These are phyloP conservation scores for Marasmius tenuissimus DNA, from an alignment of 1,284 basidiomycete species.

Conservation along the genomic window DNA sequence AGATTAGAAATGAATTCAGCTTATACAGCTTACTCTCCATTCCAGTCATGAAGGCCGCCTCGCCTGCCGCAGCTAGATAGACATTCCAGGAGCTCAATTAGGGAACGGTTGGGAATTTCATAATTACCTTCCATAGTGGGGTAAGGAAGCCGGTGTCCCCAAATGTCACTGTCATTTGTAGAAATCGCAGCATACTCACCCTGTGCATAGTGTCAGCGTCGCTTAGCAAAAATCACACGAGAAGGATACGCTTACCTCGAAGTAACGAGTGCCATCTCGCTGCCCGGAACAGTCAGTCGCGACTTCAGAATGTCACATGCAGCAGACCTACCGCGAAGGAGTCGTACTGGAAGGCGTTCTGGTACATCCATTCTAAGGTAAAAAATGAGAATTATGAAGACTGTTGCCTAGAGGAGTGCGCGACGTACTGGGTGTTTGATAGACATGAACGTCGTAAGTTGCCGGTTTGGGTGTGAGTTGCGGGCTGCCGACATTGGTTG, in stretches of 20 bases:
- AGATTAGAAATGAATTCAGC: not conserved
- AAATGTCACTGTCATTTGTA: constrained; percentile 56
- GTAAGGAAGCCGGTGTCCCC: constrained; percentile 55
- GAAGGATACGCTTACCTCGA: constrained; percentile 42
- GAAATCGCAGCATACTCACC: constrained; percentile 74
- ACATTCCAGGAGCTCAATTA: too few relatives aligned
- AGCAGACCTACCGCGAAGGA: constrained; percentile 39
- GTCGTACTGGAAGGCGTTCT: constrained; percentile 66
- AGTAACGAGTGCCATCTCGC: constrained; percentile 53
- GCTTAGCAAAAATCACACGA: not conserved
- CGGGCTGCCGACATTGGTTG: constrained; percentile 46
- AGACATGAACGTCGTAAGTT: constrained; percentile 66
- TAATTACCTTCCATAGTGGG: constrained; percentile 56
- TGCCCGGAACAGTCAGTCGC: constrained; percentile 20
- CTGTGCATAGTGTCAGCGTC: constrained; percentile 26
- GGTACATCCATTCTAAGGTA: constrained; percentile 51
- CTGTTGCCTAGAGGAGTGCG: not conserved
- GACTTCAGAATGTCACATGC: constrained; percentile 22
- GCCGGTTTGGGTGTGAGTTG: constrained; percentile 51
- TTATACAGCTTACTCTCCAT: too few relatives aligned
- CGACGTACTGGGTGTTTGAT: constrained; percentile 57
- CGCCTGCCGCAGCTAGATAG: too few relatives aligned
- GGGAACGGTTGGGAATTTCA: not conserved
- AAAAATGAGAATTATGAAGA: not conserved
- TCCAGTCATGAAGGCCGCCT: too few relatives aligned